Conservation (phyloP, 371 early-diverging fungal genomes). For the Aphelidium insulamus region DNA sequence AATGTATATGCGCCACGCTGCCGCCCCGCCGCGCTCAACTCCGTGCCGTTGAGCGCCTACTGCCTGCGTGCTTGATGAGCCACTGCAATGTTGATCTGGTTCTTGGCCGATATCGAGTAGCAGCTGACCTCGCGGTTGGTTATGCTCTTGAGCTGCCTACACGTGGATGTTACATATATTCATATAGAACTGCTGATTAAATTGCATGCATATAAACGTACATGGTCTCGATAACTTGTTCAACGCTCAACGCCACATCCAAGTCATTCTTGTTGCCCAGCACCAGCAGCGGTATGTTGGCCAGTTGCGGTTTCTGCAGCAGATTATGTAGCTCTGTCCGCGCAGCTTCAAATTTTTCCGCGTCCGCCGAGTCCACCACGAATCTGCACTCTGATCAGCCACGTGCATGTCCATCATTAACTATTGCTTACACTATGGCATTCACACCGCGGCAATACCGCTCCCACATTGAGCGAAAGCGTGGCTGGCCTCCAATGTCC, state of each 20-base stretch:
- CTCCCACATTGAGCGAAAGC: slow-evolving; percentile 95
- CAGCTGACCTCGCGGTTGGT: slow-evolving; percentile 89
- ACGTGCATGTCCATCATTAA: slow-evolving; percentile 11
- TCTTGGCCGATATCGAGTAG: slow-evolving; percentile 97
- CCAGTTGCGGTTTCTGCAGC: slow-evolving; percentile 73
- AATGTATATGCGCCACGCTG: too few relatives aligned
- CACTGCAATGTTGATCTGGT: slow-evolving; percentile 94
- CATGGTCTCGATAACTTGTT: slow-evolving; percentile 76
- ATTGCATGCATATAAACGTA: slow-evolving; percentile 13
- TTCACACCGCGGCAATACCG: slow-evolving; percentile 86
- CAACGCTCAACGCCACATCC: slow-evolving; percentile 64
- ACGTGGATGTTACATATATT: not conserved
- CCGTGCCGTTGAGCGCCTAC: slow-evolving; percentile 5
- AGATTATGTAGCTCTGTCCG: slow-evolving; percentile 70
- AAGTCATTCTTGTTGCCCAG: slow-evolving; percentile 98
- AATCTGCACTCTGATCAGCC: slow-evolving; percentile 25
- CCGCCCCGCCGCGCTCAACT: too few relatives aligned
- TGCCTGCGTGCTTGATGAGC: slow-evolving; percentile 63
- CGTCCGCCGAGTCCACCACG: slow-evolving; percentile 90
- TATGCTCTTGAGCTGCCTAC: slow-evolving; percentile 65
- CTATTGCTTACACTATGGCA: slow-evolving; percentile 72
- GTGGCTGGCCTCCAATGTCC: slow-evolving; percentile 96
- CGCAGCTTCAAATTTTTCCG: slow-evolving; percentile 71
- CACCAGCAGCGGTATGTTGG: slow-evolving; percentile 83
- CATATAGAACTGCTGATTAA: too few relatives aligned